Evolutionary conservation across 176 grass and related monocot species (phyloP), one percentile per base, ranked within the genome.

Genomic region (Stipa capillata): DNA sequence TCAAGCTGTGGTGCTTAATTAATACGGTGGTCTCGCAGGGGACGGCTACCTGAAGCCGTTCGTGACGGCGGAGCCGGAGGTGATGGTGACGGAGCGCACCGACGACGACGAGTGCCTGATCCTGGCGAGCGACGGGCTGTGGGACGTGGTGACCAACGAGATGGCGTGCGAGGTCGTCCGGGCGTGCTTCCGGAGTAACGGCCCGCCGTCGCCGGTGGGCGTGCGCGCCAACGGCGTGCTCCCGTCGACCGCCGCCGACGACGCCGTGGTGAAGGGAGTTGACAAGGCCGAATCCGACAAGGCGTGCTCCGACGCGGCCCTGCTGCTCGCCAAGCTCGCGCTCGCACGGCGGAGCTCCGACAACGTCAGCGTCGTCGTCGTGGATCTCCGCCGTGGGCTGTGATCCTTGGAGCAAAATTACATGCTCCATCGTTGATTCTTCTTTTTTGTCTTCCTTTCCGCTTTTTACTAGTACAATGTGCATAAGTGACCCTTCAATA

Each of bases 11-110:
- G 34, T 41, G 43, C 56, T 64, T n/a, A n/a, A n/a, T n/a, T 11
- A 21, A 5, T 49, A 24, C 32, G 70, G 28, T 60, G 49, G 70
- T 64, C 74, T 43, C 23, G 73, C 86, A 93, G 90, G 90, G 6
- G 91, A 93, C 44, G 66, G 87, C 25, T 93, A 93, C 74, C 50
- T 93, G 91, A 93, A 89, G 51, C 91, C 91, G 28, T 93, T 76
- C 69, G 84, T 93, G 44, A 87, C 89, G 78, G 28, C 91, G 47
- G 87, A 85, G 54, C 87, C 91, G 25, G 91, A 93, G 85, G 77
- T 93, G 45, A 90, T 87, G 49, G 70, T 90, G 61, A 79, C 79
- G 9, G 63, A 61, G 51, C 81, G 78, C 72, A 45, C 44, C 7
- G 65, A 80, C 76, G 87, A 80, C n/a, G 84, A 85, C 40, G 82